Percentiles rank a stretch among this genome's conserved stretches.
phyloP scores from a whole-genome alignment of 2,329 filamentous ascomycete genomes.

The Hymenoscyphus salicellus region DNA sequence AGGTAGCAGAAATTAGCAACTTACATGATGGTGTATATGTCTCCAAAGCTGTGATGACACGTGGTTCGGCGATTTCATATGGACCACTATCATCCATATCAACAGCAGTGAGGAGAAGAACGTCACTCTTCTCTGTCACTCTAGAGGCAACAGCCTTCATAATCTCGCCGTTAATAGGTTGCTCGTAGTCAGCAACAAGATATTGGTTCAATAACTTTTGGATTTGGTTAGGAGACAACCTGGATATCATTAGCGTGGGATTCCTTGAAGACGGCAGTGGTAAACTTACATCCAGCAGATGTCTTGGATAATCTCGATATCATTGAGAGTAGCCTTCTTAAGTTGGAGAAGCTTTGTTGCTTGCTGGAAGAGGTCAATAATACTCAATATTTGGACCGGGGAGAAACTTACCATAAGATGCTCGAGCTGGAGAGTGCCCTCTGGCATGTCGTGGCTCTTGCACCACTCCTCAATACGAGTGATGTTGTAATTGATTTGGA shows the following conservation, averaged over 20 bases:
- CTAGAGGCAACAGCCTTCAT: slow-evolving; percentile 98
- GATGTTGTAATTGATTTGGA: slow-evolving; percentile 99
- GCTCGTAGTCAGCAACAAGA: slow-evolving; percentile 96
- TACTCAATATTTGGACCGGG: neutral
- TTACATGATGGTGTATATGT: slow-evolving; percentile 97
- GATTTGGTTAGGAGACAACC: slow-evolving; percentile 97
- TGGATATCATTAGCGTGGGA: slow-evolving; percentile 37
- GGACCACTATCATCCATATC: slow-evolving; percentile 99
- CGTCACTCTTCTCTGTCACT: slow-evolving; percentile 97
- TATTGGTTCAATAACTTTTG: slow-evolving; percentile 99
- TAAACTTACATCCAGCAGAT: slow-evolving; percentile 96
- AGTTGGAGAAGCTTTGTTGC: slow-evolving; percentile 96
- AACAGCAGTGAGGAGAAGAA: slow-evolving; percentile 86
- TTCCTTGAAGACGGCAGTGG: neutral
- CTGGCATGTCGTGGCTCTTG: slow-evolving; percentile 99
- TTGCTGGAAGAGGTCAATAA: slow-evolving; percentile 56
- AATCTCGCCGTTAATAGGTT: slow-evolving; percentile 98
- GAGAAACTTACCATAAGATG: slow-evolving; percentile 77
- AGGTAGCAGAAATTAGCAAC: slow-evolving; percentile 37
- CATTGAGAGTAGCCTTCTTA: slow-evolving; percentile 98
- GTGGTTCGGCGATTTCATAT: slow-evolving; percentile 96
- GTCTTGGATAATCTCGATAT: slow-evolving; percentile 99
- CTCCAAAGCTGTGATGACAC: slow-evolving; percentile 92
- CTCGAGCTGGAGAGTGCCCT: slow-evolving; percentile 94
- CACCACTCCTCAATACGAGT: slow-evolving; percentile 99